These are phyloP conservation scores for Calonectria pteridis DNA, from an alignment of 2,329 filamentous ascomycete species.

Conservation along the genomic window DNA sequence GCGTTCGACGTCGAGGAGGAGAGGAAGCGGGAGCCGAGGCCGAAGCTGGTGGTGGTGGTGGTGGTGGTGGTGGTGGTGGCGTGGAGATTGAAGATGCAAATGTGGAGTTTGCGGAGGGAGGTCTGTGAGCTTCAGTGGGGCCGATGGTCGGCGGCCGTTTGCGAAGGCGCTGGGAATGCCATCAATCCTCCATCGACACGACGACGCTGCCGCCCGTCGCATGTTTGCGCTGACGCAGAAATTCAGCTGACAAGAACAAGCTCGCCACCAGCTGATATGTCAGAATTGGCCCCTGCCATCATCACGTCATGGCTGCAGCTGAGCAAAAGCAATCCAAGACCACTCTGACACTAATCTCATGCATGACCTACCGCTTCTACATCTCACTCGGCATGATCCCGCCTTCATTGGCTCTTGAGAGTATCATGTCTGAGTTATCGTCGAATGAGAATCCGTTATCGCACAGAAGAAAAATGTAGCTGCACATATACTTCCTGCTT, in stretches of 20 bases:
- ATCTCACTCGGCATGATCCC: neutral
- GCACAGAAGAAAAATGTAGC: neutral
- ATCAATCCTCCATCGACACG: neutral
- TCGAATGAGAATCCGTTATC: neutral
- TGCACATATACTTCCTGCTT: too few species aligned
- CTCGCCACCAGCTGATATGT: too few species aligned
- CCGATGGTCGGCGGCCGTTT: neutral
- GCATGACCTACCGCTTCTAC: neutral
- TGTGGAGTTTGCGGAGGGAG: conserved; percentile 4
- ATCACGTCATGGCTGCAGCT: neutral
- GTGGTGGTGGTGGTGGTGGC: neutral
- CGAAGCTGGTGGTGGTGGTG: neutral
- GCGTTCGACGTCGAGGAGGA: neutral
- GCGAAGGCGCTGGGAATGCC: neutral
- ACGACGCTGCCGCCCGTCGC: neutral
- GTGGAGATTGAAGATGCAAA: neutral
- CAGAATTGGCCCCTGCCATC: neutral
- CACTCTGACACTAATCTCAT: neutral
- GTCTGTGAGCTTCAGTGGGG: conserved; percentile 11
- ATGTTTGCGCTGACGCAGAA: neutral
- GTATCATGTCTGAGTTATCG: neutral
- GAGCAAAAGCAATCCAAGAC: conserved; percentile 8
- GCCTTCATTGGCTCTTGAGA: neutral
- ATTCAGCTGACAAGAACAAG: neutral
- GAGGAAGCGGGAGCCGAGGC: neutral